phyloP scores from a whole-genome alignment of 176 grass and related monocot genomes.

The Oryza rufipogon region DNA sequence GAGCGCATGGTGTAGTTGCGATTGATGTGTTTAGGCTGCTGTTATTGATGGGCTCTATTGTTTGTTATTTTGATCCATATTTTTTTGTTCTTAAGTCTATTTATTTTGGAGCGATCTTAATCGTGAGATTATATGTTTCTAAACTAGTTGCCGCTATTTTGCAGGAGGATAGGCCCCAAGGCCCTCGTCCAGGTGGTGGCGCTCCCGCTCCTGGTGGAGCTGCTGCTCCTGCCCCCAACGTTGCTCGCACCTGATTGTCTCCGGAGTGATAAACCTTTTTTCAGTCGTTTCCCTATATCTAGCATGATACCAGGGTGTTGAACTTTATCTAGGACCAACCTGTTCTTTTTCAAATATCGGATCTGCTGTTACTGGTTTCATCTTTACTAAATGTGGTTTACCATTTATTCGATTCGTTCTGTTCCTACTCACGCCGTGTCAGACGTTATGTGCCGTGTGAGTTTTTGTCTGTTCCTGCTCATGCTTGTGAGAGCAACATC shows the following conservation, averaged over 20 bases:
- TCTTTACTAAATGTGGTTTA: not conserved
- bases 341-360: not conserved
- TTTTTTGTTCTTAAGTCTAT: not conserved
- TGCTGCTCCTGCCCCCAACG: conserved; percentile 1
- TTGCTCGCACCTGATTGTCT: not conserved
- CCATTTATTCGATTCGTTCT: not conserved
- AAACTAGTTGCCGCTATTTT: not conserved
- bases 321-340: not conserved
- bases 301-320: not conserved
- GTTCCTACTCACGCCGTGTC: too few species aligned
- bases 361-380: too few species aligned
- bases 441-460: too few species aligned
- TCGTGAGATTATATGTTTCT: not conserved
- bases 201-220: not conserved
- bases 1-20: not conserved
- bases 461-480: too few species aligned
- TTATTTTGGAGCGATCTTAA: not conserved
- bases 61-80: not conserved
- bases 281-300: not conserved
- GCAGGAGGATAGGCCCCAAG: conserved; percentile 42
- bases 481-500: too few species aligned
- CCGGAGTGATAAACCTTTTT: not conserved
- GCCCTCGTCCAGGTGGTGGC: conserved; percentile 25
- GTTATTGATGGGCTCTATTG: not conserved
- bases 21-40: not conserved